phyloP scores from a whole-genome alignment of 257 asterid genomes.

The Verbena officinalis region DNA sequence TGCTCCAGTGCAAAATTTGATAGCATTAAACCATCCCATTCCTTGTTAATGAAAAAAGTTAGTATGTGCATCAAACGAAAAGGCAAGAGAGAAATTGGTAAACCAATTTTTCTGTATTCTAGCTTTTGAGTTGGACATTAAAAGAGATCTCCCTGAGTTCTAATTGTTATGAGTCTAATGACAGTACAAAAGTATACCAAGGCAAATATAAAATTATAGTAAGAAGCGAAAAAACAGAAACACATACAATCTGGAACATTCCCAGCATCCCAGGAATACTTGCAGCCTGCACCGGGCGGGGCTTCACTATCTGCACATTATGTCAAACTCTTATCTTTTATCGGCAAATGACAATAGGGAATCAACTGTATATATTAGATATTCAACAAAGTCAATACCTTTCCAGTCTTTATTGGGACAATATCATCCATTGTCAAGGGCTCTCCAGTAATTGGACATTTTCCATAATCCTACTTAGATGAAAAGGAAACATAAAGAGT shows the following conservation, averaged over 20 bases:
- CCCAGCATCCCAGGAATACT: conserved; percentile 99
- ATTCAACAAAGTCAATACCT: conserved; percentile 47
- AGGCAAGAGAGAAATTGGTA: conserved; percentile 9
- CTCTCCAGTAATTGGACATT: conserved; percentile 96
- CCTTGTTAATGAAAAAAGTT: conserved; percentile 44
- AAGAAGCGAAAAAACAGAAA: conserved; percentile 27
- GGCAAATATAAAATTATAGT: not conserved
- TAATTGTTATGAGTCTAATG: not conserved
- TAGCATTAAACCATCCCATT: conserved; percentile 98
- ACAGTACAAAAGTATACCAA: conserved; percentile 10
- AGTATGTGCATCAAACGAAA: too few relatives aligned
- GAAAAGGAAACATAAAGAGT: conserved; percentile 10
- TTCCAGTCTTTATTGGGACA: conserved; percentile 82
- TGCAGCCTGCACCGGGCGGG: conserved; percentile 96
- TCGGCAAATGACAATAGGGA: conserved; percentile 5
- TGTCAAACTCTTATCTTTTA: conserved; percentile 20
- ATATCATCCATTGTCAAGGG: conserved; percentile 81
- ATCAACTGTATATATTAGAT: conserved; percentile 1
- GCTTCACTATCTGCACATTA: conserved; percentile 83
- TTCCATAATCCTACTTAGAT: conserved; percentile 76
- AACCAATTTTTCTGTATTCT: not conserved
- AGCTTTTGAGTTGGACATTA: not conserved
- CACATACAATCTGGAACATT: conserved; percentile 87
- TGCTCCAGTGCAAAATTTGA: conserved; percentile 95
- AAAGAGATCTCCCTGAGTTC: conserved; percentile 16